Base-by-base conservation (phyloP, 2,329 filamentous ascomycete genomes). In the Verticillium isaacii region DNA sequence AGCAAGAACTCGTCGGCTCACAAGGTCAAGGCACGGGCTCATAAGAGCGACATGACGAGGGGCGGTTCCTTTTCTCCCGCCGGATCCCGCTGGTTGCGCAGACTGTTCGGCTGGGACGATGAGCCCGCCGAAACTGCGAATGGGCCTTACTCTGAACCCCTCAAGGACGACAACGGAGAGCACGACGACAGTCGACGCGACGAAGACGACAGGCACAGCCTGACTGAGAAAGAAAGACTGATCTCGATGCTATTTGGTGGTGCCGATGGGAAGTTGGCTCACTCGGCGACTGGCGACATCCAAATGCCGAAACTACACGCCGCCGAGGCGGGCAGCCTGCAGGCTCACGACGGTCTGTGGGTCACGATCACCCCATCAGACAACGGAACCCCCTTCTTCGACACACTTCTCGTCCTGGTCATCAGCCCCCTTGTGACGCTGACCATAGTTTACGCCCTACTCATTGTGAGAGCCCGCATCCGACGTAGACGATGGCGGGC, bases 381-480 rank as follows among this genome's bases (percentile, higher is more conserved):
- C 74, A 94, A 92, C 65, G 90, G 90, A 5, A 96, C 90, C 68
- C 93, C 95, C 0, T 97, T 99, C 78, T 93, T 98, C 68, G 95
- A 99, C 72, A 98, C 94, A 0, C 83, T 99, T 2, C 82, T 98
- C n/a, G 93, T 99, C 9, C 81, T 99, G n/a, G 93, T 99, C 36
- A 88, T 98, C 60, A 97, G 93, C 70, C 95, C 95, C 8, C 78
- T 99, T 15, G 89, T 98, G 59, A 98, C 95, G 1, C 77, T 99
- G 69, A 96, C 92, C 3, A 89, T 97, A 5, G 94, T 99, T 2
- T 98, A 98, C 71, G 90, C 92, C 14, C 82, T 98, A 12, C 82
- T 98, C 5, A 85, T 98, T 50, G 80, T 98, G 41, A 89, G 95
- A 60, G 93, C 93, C 56, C 89, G 93, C 63, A 96, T 97, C 68